Evolutionary conservation across 805 yeast species (phyloP).

Genomic region (Cyberlindnera veronae): DNA sequence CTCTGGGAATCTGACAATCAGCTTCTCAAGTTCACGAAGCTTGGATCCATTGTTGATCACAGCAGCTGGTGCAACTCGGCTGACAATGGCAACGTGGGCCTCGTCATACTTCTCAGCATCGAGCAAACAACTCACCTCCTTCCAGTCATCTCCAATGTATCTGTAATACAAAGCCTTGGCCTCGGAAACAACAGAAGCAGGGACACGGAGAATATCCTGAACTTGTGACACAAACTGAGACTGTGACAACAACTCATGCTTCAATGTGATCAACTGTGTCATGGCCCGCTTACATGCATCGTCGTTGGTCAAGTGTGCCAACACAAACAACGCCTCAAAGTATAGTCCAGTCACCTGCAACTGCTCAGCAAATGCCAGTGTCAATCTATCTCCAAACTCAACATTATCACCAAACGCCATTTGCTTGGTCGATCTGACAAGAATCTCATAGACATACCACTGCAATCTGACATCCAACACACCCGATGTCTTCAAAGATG

Average conservation of each 20-base stretch:
- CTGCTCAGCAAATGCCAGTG: slow-evolving; percentile 46
- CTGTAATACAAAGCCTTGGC: slow-evolving; percentile 59
- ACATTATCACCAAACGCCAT: slow-evolving; percentile 23
- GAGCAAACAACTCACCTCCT: slow-evolving; percentile 59
- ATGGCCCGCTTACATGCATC: slow-evolving; percentile 40
- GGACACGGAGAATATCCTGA: slow-evolving; percentile 42
- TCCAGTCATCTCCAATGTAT: slow-evolving; percentile 46
- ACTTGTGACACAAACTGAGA: slow-evolving; percentile 32
- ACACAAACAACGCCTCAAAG: slow-evolving; percentile 60
- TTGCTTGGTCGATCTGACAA: slow-evolving; percentile 33
- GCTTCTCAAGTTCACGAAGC: slow-evolving; percentile 29
- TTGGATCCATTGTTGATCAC: slow-evolving; percentile 46
- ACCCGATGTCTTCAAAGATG: slow-evolving; percentile 13
- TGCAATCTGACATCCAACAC: slow-evolving; percentile 36
- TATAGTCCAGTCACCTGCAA: slow-evolving; percentile 45
- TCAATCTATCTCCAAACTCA: slow-evolving; percentile 35
- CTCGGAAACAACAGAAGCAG: slow-evolving; percentile 45
- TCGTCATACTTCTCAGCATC: slow-evolving; percentile 55
- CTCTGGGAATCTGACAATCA: slow-evolving; percentile 44
- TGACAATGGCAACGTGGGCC: slow-evolving; percentile 59
- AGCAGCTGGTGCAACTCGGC: slow-evolving; percentile 67
- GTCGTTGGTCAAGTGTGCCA: slow-evolving; percentile 54
- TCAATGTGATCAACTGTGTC: slow-evolving; percentile 25
- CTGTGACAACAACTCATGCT: slow-evolving; percentile 22
- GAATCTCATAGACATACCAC: slow-evolving; percentile 51